Base-by-base conservation (phyloP, 768 basidiomycete genomes). In the Tylopilus sp. region DNA sequence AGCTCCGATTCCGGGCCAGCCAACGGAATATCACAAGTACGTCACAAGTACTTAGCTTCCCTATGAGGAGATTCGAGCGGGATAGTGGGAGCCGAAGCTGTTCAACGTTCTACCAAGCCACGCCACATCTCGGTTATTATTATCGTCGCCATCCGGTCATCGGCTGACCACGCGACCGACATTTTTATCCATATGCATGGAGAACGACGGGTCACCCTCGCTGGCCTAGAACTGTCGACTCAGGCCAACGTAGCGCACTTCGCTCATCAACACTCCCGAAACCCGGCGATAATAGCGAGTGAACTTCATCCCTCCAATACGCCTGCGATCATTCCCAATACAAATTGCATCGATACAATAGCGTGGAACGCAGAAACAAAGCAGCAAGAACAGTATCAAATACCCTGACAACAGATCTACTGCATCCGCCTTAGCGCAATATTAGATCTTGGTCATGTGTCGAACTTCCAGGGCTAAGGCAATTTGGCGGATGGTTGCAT, bases 231-330 rank as follows among this genome's bases (percentile, higher is more conserved):
- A 19, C 22, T n/a, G 17, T n/a, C 10, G 34, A 16, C 34, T 36
- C 34, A 17, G 19, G 16, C 8, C 34, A n/a, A 10, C 34, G 7
- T 36, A 10, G 16, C 34, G n/a, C 16, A 22, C 13, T 21, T 11
- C 37, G 7, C 11, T 10, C 22, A 22, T 26, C 24, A 10, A 26
- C 36, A 6, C 9, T 16, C 48, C 30, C 48, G 40, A 17, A 41
- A 50, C 40, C 14, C 40, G 48, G 48, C 48, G 28, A 49, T 38
- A 48, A n/a, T n/a, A n/a, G n/a, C n/a, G n/a, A n/a, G n/a, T n/a
- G n/a, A n/a, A n/a, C n/a, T n/a, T n/a, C n/a, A n/a, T n/a, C n/a
- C n/a, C n/a, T n/a, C n/a, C n/a, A n/a, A n/a, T n/a, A n/a, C n/a
- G n/a, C n/a, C n/a, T n/a, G n/a, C n/a, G n/a, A n/a, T n/a, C n/a